These are phyloP conservation scores for Letharia lupina DNA, from an alignment of 495 filamentous ascomycete species.

Conservation along the genomic window DNA sequence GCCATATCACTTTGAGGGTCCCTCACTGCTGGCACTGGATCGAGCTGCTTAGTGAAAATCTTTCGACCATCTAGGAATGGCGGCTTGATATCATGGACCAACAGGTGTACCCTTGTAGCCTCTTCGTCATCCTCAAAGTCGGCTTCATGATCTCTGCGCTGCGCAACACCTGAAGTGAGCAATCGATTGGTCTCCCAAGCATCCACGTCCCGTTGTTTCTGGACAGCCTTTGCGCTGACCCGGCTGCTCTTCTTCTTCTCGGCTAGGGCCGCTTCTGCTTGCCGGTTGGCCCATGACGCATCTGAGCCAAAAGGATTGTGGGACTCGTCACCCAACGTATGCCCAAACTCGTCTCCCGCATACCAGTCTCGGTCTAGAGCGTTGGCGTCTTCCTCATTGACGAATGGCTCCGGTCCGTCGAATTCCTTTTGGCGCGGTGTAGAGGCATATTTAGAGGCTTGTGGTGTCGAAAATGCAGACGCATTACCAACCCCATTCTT, in stretches of 20 bases:
- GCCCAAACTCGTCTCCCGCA: constrained; percentile 64
- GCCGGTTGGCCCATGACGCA: constrained; percentile 59
- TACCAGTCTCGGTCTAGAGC: constrained; percentile 90
- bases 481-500: constrained; percentile 28
- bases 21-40: constrained; percentile 84
- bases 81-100: constrained; percentile 89
- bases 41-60: constrained; percentile 95
- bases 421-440: constrained; percentile 45
- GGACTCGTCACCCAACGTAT: constrained; percentile 70
- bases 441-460: constrained; percentile 36
- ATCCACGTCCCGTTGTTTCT: constrained; percentile 90
- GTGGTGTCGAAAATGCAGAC: constrained; percentile 40
- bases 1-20: constrained; percentile 99
- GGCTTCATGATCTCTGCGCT: constrained; percentile 67
- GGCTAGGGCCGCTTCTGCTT: constrained; percentile 58
- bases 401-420: constrained; percentile 42
- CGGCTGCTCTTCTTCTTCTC: constrained; percentile 66
- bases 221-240: constrained; percentile 61
- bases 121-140: constrained; percentile 93
- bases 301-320: constrained; percentile 64
- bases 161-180: constrained; percentile 92
- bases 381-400: constrained; percentile 41
- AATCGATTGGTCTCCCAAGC: constrained; percentile 98
- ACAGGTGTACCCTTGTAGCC: constrained; percentile 77
- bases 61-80: constrained; percentile 92